Conservation (phyloP, 2,329 filamentous ascomycete species). For the Metarhizium humberi region DNA sequence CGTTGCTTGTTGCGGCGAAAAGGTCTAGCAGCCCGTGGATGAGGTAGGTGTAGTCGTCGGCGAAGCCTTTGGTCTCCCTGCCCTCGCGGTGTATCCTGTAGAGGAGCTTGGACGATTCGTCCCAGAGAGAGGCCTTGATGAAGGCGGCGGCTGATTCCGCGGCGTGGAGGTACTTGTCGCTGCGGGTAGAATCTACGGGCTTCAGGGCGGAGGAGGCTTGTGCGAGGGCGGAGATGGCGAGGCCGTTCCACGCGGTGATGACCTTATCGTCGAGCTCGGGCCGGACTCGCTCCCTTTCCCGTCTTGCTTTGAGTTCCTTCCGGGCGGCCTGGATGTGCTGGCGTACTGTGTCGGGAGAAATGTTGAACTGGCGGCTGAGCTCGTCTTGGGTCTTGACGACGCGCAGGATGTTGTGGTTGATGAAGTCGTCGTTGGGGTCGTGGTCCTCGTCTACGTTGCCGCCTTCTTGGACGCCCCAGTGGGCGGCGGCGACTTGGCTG, state of each 20-base stretch:
- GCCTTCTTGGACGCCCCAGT: conserved; percentile 75
- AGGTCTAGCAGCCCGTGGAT: conserved; percentile 75
- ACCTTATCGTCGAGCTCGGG: conserved; percentile 84
- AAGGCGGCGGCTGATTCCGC: conserved; percentile 64
- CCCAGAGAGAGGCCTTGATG: conserved; percentile 66
- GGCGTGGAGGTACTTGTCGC: conserved; percentile 50
- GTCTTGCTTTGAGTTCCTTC: conserved; percentile 58
- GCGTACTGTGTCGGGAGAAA: conserved; percentile 59
- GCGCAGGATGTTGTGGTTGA: conserved; percentile 83
- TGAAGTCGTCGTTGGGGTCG: conserved; percentile 88
- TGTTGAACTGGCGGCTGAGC: conserved; percentile 65
- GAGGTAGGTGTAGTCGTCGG: conserved; percentile 90
- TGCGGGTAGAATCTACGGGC: conserved; percentile 45
- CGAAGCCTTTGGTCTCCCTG: conserved; percentile 62
- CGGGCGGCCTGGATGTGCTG: conserved; percentile 59
- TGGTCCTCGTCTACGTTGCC: conserved; percentile 78
- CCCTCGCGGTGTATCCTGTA: conserved; percentile 66
- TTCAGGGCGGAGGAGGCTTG: conserved; percentile 62
- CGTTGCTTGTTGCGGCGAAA: conserved; percentile 74
- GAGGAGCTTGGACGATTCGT: conserved; percentile 50
- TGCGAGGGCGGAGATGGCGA: conserved; percentile 77
- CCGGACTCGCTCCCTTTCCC: conserved; percentile 63
- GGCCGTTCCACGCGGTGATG: conserved; percentile 77
- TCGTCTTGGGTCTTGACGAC: conserved; percentile 58
- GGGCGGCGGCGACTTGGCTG: conserved; percentile 65